Evolutionary conservation across 352 stramenopile species (phyloP), one percentile per base, ranked within the genome.

Genomic region (Aphanomyces invadans): DNA sequence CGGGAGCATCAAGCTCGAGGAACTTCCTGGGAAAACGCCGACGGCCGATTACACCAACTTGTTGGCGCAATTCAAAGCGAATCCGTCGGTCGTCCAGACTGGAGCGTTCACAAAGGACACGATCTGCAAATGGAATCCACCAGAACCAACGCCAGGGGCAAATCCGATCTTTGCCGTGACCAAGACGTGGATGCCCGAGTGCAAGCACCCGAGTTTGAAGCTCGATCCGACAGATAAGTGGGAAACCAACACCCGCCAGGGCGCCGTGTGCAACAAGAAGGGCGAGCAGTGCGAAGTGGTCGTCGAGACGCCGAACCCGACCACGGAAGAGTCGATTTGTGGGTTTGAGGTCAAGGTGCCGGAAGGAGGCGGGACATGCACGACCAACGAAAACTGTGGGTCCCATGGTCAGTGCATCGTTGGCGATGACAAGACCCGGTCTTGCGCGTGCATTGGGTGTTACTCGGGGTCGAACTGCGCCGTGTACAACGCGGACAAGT

Each of bases 381-480:
- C 81, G 36, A 76, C 63, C 21, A 87, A 82, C 31, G 75, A 72
- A 0, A 80, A 91, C 64, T 94, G 85, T 67, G 82, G 81, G 15
- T 68, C 74, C 38, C 87, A 94, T 46, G 85, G 85, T 26, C 83
- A 94, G 55, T 94, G 85, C 59, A 71, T 87, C 25, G 71, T 73
- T 5, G 72, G 76, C 4, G 78, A 87, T 38, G 85, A 83, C 53
- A 79, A 75, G 10, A 36, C n/a, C 23, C 21, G 17, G 23, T 73
- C 76, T 42, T 94, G 85, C 76, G 80, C 62, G 57, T 94, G 85
- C 52, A 60, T 89, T 53, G 75, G 80, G 0, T 94, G 85, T 69
- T 94, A 87, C 75, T 89, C 78, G 12, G 85, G 85, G n/a, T 76
- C 69, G 4, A 74, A 86, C 53, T 94, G 85, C 75, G 89, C 79